Base-by-base conservation (phyloP, 2,329 filamentous ascomycete genomes). In the Magnaporthiopsis poae region DNA sequence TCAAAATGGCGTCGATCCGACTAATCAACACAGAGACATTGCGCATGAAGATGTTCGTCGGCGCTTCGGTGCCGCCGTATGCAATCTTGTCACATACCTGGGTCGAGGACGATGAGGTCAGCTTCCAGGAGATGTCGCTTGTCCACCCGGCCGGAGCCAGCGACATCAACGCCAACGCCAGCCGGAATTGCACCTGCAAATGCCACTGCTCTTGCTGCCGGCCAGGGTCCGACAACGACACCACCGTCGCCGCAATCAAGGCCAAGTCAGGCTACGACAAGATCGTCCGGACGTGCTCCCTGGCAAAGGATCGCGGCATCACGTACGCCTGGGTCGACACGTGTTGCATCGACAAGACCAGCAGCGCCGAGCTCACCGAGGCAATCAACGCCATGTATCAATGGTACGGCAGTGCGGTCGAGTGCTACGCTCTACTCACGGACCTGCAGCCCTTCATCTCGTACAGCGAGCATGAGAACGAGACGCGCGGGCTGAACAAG, bases 41-140 rank as follows among this genome's bases (percentile, higher is more conserved):
- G 12, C 61, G 27, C 4, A 36, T 66, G 13, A 61, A 64, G 31
- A 35, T 63, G n/a, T 66, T 67, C 61, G 33, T 56, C 25, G 56
- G 36, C 18, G 71, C 7, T 74, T 74, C 65, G 73, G 73, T 74
- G n/a, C 68, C 75, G 15, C 74, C 72, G 4, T 73, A 75, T 62
- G 69, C 69, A 15, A 70, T 70, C 60, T 66, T 71, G 15, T 70
- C 69, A 29, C 70, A 71, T 66, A 71, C 69, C 1, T 71, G 69
- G 68, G 61, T 62, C 1, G 64, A 69, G 15, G 66, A 68, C 12
- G 67, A 70, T 13, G 71, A 71, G 59, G 69, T 71, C 46, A 66
- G 66, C 1, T 69, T 71, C 61, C 64, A 69, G 56, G 66, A 70
- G 31, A 67, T 70, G 64, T 29, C 39, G 36, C 27, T 52, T 21